Conservation (phyloP, 2,329 filamentous ascomycete species). For the Colletotrichum chrysophilum region DNA sequence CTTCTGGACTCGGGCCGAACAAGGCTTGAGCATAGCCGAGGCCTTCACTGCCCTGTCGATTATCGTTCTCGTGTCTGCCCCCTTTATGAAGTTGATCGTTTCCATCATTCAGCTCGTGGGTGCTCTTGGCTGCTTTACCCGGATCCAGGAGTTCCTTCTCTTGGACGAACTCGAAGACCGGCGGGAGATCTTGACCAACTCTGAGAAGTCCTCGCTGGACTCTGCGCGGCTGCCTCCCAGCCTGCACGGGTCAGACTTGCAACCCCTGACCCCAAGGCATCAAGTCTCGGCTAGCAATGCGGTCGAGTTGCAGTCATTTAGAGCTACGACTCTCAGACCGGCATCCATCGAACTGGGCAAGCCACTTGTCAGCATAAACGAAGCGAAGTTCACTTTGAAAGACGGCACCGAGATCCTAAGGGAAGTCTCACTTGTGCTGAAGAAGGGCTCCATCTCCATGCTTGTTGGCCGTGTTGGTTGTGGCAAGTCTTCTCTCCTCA, state of each 20-base stretch:
- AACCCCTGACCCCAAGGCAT: conserved; percentile 14
- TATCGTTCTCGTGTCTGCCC: conserved; percentile 35
- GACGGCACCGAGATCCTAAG: conserved; percentile 26
- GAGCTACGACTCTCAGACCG: too few relatives aligned
- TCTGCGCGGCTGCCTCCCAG: background rate
- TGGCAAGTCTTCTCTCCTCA: conserved; percentile 47
- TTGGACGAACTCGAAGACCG: conserved; percentile 28
- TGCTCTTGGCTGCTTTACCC: conserved; percentile 34
- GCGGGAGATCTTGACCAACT: background rate
- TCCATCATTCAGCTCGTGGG: conserved; percentile 37
- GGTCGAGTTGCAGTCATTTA: background rate
- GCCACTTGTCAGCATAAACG: background rate
- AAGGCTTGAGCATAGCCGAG: conserved; percentile 33
- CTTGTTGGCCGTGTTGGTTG: conserved; percentile 46
- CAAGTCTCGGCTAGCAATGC: background rate
- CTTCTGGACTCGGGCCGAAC: conserved; percentile 33
- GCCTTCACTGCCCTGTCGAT: conserved; percentile 42
- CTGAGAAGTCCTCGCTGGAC: background rate
- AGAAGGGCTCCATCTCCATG: conserved; percentile 32
- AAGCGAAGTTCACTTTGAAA: conserved; percentile 22
- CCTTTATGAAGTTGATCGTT: conserved; percentile 35
- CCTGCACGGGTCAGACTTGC: conserved; percentile 6
- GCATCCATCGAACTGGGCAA: background rate
- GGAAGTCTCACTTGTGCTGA: conserved; percentile 27
- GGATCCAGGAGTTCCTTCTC: conserved; percentile 37